A percentile compares a stretch with the other conserved stretches of the same genome.
Conservation (phyloP, 176 grass and related monocot genomes). For the Cocos nucifera region DNA sequence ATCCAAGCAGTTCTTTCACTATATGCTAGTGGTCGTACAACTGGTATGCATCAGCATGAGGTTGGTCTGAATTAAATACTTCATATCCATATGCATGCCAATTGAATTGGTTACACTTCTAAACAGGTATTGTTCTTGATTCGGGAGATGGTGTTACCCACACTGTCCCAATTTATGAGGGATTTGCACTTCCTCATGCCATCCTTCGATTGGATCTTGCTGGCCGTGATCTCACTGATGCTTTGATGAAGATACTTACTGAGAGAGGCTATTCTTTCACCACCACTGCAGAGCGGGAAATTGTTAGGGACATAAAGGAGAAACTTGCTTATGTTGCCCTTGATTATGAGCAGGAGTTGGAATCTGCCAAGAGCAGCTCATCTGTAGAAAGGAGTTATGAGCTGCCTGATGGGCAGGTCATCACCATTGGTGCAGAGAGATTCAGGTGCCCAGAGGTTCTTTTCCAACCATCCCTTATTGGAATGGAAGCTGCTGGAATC, state of each 20-base stretch:
- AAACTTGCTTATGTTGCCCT: conserved; percentile 77
- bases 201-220: conserved; percentile 76
- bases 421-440: conserved; percentile 72
- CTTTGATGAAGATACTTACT: conserved; percentile 79
- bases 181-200: conserved; percentile 67
- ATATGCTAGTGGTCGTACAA: conserved; percentile 73
- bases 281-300: conserved; percentile 77
- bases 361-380: conserved; percentile 65
- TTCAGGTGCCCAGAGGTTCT: conserved; percentile 85
- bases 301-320: conserved; percentile 89
- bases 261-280: conserved; percentile 90
- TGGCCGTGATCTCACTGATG: conserved; percentile 74
- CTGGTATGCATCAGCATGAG: conserved; percentile 27
- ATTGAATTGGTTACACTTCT: too few relatives aligned
- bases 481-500: conserved; percentile 67
- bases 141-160: conserved; percentile 86
- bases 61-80: neutral
- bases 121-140: conserved; percentile 73
- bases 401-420: conserved; percentile 76
- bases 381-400: conserved; percentile 74
- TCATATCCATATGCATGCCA: neutral
- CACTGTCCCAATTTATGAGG: conserved; percentile 85
- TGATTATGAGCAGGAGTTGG: conserved; percentile 70
- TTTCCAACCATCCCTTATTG: conserved; percentile 68
- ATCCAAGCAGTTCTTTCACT: conserved; percentile 89